Conservation (phyloP, 129 eudicot genomes). For the Chrysanthemum makinoi region DNA sequence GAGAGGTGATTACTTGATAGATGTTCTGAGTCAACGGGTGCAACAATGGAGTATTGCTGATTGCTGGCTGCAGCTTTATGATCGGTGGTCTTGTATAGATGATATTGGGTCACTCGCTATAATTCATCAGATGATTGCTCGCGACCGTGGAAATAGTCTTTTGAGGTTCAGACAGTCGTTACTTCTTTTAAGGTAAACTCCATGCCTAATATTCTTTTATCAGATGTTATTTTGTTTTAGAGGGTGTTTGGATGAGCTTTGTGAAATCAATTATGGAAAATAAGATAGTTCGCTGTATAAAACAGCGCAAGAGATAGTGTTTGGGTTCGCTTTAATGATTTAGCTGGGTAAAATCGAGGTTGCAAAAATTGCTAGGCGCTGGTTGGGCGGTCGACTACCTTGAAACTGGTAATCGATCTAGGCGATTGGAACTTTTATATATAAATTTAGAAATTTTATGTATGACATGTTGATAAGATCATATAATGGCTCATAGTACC, state of each 20-base stretch:
- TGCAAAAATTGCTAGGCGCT: too few species aligned
- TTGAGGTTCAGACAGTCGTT: conserved; percentile 68
- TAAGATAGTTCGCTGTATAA: background rate
- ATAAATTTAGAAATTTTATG: too few species aligned
- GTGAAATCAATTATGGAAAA: background rate
- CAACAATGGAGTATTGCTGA: conserved; percentile 67
- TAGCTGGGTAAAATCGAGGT: too few species aligned
- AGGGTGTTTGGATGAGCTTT: background rate
- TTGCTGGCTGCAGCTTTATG: conserved; percentile 77
- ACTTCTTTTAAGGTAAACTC: conserved; percentile 59
- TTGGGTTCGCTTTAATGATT: too few species aligned
- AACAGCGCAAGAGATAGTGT: too few species aligned
- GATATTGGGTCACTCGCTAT: conserved; percentile 77
- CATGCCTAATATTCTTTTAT: background rate
- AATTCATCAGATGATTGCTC: conserved; percentile 64
- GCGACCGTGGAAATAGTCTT: conserved; percentile 68
- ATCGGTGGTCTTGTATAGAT: conserved; percentile 78
- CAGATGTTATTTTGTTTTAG: background rate
- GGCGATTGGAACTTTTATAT: too few species aligned
- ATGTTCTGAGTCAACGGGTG: conserved; percentile 47
- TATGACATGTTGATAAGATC: too few species aligned
- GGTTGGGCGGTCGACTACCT: too few species aligned
- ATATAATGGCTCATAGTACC: too few species aligned
- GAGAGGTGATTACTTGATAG: conserved; percentile 56
- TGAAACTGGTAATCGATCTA: too few species aligned